Evolutionary conservation across 2,329 filamentous ascomycete species (phyloP).

Genomic region (Sporothrix brunneoviolacea): DNA sequence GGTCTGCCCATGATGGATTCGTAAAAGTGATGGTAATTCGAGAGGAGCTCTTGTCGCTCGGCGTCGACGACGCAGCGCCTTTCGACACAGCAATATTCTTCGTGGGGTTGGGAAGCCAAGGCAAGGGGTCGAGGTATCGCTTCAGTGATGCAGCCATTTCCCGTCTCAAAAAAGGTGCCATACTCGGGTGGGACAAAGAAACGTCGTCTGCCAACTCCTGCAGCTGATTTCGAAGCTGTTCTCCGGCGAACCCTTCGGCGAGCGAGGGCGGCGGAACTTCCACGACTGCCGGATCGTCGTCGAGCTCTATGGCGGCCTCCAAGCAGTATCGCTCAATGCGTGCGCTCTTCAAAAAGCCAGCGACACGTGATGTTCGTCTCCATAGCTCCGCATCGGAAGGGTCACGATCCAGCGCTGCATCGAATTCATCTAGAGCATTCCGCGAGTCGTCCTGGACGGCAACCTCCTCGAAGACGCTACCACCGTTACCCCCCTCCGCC

Average conservation of each 20-base stretch:
- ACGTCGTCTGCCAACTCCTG: slow-evolving; percentile 47
- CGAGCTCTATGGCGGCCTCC: slow-evolving; percentile 59
- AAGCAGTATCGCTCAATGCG: slow-evolving; percentile 56
- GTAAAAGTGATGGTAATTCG: slow-evolving; percentile 26
- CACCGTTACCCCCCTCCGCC: not conserved
- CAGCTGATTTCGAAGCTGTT: slow-evolving; percentile 52
- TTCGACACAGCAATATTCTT: slow-evolving; percentile 16
- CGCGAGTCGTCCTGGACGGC: slow-evolving; percentile 33
- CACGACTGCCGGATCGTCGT: slow-evolving; percentile 57
- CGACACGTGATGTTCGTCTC: slow-evolving; percentile 53
- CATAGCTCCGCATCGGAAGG: slow-evolving; percentile 62
- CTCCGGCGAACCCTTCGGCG: slow-evolving; percentile 56
- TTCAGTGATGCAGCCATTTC: slow-evolving; percentile 45
- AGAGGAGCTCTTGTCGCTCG: slow-evolving; percentile 13
- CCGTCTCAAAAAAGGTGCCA: slow-evolving; percentile 49
- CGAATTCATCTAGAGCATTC: slow-evolving; percentile 50
- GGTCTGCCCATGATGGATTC: slow-evolving; percentile 35
- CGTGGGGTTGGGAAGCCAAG: slow-evolving; percentile 52
- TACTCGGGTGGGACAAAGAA: slow-evolving; percentile 52
- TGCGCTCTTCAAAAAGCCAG: slow-evolving; percentile 49
- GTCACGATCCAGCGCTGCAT: slow-evolving; percentile 54
- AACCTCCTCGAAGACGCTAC: slow-evolving; percentile 30
- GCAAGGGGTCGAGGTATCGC: slow-evolving; percentile 54
- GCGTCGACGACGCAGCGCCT: not conserved
- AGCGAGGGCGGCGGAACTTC: slow-evolving; percentile 58